Evolutionary conservation across 2,329 filamentous ascomycete genomes (phyloP).

Genomic region (Colletotrichum cereale): DNA sequence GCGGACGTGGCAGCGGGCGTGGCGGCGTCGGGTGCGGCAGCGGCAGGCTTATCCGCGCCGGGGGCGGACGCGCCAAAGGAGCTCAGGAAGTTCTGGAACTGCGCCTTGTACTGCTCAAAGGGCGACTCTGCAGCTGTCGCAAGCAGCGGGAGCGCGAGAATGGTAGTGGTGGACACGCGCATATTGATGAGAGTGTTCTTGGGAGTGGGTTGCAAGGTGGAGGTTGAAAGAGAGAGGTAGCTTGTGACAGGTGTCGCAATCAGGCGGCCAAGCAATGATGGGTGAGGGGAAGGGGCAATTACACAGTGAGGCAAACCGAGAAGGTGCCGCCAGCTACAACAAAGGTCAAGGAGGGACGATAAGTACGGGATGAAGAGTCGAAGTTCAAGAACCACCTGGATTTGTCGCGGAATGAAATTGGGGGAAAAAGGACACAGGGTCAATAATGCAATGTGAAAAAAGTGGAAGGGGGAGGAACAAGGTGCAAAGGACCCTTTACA

Average conservation of each 20-base stretch:
- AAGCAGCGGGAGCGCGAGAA: constrained; percentile 69
- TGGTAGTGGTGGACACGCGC: constrained; percentile 67
- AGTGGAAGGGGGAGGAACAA: constrained; percentile 31
- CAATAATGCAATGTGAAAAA: constrained; percentile 19
- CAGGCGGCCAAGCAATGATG: constrained; percentile 24
- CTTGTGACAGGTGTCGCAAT: constrained; percentile 36
- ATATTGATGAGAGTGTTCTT: constrained; percentile 55
- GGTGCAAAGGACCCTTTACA: constrained; percentile 20
- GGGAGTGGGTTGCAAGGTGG: constrained; percentile 21
- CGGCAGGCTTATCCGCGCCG: constrained; percentile 56
- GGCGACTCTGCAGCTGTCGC: constrained; percentile 64
- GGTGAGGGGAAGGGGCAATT: constrained; percentile 32
- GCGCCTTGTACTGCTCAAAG: constrained; percentile 70
- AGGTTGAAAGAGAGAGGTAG: constrained; percentile 35
- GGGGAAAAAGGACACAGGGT: constrained; percentile 36
- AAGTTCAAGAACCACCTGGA: constrained; percentile 8
- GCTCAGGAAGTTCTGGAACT: constrained; percentile 74
- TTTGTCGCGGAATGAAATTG: constrained; percentile 10
- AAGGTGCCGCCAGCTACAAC: constrained; percentile 28
- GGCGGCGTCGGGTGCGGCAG: constrained; percentile 54
- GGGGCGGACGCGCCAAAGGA: constrained; percentile 68
- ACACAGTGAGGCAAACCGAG: constrained; percentile 10
- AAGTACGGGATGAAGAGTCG: constrained; percentile 13
- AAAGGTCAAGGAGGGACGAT: constrained; percentile 35
- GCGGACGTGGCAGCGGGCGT: constrained; percentile 54